Evolutionary conservation across 306 rosid genomes (phyloP), one percentile per base, ranked within the genome.

Genomic region (Pyrus betulifolia): DNA sequence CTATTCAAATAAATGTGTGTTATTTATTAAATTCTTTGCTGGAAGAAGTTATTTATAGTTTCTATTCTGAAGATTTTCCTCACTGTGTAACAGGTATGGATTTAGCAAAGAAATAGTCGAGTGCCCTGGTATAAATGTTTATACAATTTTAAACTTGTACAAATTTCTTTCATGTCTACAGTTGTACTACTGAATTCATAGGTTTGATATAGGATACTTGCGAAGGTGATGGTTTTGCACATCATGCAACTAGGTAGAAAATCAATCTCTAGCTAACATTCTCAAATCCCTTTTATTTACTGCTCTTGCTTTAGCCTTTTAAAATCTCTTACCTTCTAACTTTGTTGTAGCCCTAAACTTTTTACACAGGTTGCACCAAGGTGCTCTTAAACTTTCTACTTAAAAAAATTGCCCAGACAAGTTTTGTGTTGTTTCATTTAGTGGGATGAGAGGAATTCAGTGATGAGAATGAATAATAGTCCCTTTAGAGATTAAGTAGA

Each of bases 31-130:
- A 4, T 4, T 21, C 0, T 5, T 61, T 14, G 38, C 67, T 2
- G 45, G 11, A 42, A 42, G 12, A 42, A 42, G 45, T 8, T 8
- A 42, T 42, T 2, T 42, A 9, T 42, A 9, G 45, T 42, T 51
- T 55, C 12, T 71, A 55, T 49, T 82, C 27, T 78, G 72, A 79
- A 19, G 15, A 40, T 64, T 70, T 33, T 79, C n/a, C 23, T 74
- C 70, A 54, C 35, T 67, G 7, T 78, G 46, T 72, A 57, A 76
- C 93, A 92, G 97, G 93, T 92, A 90, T 75, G 96, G 97, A 70
- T 92, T 92, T 85, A 90, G 96, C 89, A 87, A 88, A 86, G 96
- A 88, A 83, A 91, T 92, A 71, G 97, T 92, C 79, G 96, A 92
- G 78, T 92, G 92, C 77, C 97, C 97, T 5, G 97, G 97, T 92